Conservation (phyloP, 2,329 filamentous ascomycete genomes). For the Claviceps monticola region DNA sequence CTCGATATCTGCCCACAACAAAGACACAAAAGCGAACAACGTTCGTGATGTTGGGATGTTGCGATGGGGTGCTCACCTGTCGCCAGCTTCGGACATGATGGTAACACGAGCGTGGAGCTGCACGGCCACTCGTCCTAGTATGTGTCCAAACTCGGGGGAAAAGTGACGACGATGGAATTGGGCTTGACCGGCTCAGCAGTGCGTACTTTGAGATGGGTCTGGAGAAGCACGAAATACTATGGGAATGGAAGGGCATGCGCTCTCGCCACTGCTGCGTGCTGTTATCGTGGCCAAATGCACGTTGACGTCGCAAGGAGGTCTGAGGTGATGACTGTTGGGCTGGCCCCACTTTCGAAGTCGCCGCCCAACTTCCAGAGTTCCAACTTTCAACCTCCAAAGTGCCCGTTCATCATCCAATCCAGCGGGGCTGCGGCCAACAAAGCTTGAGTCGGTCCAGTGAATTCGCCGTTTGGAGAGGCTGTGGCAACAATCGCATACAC, state of each 20-base stretch:
- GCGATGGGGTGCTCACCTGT: slow-evolving; percentile 12
- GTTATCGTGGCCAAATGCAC: background rate
- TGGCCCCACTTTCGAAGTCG: too few relatives aligned
- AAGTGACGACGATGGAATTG: too few relatives aligned
- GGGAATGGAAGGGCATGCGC: background rate
- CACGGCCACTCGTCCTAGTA: background rate
- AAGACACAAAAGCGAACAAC: background rate
- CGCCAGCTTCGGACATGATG: slow-evolving; percentile 21
- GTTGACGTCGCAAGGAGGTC: background rate
- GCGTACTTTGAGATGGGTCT: background rate
- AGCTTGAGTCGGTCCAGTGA: too few relatives aligned
- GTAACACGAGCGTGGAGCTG: slow-evolving; percentile 1
- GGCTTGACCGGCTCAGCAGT: background rate
- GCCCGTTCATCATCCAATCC: too few relatives aligned
- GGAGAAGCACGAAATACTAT: background rate
- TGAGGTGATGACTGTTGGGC: background rate
- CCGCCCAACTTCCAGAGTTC: too few relatives aligned
- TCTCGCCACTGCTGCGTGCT: background rate
- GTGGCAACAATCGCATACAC: too few relatives aligned
- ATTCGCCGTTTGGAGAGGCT: too few relatives aligned
- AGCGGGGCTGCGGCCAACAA: too few relatives aligned
- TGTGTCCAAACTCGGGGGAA: background rate
- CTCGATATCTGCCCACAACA: background rate
- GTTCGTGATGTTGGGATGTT: too few relatives aligned
- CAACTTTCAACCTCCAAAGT: too few relatives aligned